Percentiles rank a stretch among this genome's conserved stretches.
phyloP scores from a whole-genome alignment of 352 stramenopile species.

The Pythium brassicae region DNA sequence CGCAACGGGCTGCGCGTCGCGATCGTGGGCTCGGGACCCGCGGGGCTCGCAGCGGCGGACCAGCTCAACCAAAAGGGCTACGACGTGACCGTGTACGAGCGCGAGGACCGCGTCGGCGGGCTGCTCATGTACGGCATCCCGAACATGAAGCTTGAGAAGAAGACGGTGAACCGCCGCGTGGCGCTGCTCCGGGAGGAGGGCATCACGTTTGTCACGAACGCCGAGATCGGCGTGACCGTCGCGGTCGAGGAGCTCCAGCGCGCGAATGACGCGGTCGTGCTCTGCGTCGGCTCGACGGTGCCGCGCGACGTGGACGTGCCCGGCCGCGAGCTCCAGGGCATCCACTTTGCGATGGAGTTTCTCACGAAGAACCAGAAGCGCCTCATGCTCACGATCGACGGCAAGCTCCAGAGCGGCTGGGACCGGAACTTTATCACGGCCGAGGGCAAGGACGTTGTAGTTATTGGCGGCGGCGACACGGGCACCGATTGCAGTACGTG shows the following conservation, averaged over 20 bases:
- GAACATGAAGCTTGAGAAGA: conserved; percentile 99
- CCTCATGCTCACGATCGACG: conserved; percentile 93
- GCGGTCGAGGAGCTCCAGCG: conserved; percentile 66
- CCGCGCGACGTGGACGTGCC: conserved; percentile 91
- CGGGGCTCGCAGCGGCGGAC: conserved; percentile 92
- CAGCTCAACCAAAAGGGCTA: conserved; percentile 98
- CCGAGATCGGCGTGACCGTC: conserved; percentile 89
- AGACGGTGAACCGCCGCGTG: conserved; percentile 93
- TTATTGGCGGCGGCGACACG: conserved; percentile 97
- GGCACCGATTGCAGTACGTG: conserved; percentile 93
- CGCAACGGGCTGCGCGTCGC: conserved; percentile 95
- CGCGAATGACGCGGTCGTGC: conserved; percentile 90
- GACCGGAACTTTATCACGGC: conserved; percentile 94
- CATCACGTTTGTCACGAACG: conserved; percentile 97
- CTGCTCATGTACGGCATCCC: conserved; percentile 98
- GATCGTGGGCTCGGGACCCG: conserved; percentile 93
- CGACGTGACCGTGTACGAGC: conserved; percentile 96
- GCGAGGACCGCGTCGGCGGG: conserved; percentile 94
- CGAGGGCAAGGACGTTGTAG: conserved; percentile 97
- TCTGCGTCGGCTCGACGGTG: conserved; percentile 94
- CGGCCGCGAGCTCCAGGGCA: conserved; percentile 89
- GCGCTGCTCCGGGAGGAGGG: conserved; percentile 94
- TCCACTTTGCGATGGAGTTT: conserved; percentile 98
- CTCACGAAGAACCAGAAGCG: conserved; percentile 98
- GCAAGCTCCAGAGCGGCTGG: conserved; percentile 95